Evolutionary conservation across 2,329 filamentous ascomycete species (phyloP).

Genomic region (Lecanicillium sp.): DNA sequence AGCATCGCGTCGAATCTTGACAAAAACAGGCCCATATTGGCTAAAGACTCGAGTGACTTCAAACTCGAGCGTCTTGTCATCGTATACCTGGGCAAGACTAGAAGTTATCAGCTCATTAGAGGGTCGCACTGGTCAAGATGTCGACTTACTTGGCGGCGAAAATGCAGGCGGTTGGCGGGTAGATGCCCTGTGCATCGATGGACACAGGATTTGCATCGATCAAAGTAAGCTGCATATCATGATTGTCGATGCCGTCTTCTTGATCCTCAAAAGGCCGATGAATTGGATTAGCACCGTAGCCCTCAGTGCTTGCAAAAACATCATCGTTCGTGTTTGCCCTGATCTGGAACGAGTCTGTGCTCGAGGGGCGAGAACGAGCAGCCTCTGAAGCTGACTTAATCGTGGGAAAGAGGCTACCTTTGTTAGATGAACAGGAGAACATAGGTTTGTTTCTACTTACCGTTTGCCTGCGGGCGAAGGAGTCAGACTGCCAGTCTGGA

Average conservation of each 20-base stretch:
- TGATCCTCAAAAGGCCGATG: background rate
- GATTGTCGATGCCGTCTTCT: background rate
- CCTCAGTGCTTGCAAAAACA: constrained; percentile 8
- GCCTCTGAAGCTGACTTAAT: constrained; percentile 6
- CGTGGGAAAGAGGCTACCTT: background rate
- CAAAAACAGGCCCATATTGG: constrained; percentile 47
- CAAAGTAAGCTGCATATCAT: background rate
- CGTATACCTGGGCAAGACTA: constrained; percentile 43
- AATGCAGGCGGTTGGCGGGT: constrained; percentile 49
- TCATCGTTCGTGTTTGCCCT: constrained; percentile 8
- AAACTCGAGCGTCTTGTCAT: constrained; percentile 42
- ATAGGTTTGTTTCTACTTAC: constrained; percentile 1
- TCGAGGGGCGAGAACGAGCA: constrained; percentile 5
- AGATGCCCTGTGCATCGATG: constrained; percentile 44
- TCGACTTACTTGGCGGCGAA: constrained; percentile 58
- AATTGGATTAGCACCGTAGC: background rate
- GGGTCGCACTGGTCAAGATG: background rate
- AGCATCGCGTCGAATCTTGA: constrained; percentile 55
- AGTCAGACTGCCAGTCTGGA: constrained; percentile 6
- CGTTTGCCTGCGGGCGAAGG: constrained; percentile 8
- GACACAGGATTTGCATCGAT: background rate
- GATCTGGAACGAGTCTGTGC: constrained; percentile 8
- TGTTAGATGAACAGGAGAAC: background rate
- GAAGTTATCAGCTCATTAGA: constrained; percentile 12
- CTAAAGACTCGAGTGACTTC: constrained; percentile 46